Evolutionary conservation across 2,329 filamentous ascomycete genomes (phyloP), one percentile per base, ranked within the genome.

Genomic region (Coleophoma eucalyptorum): DNA sequence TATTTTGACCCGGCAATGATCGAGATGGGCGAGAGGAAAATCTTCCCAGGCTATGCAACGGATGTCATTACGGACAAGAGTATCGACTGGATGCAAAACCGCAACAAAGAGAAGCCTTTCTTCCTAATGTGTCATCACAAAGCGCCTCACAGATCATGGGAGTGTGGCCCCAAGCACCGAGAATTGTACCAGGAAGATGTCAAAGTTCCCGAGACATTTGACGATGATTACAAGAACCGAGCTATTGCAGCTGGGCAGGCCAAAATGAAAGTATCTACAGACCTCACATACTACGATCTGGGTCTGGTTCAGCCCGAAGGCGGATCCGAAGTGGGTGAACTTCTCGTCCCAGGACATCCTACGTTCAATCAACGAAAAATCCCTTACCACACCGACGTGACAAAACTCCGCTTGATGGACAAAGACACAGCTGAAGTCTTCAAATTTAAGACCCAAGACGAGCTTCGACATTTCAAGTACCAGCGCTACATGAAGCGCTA

Each of bases 51-150:
- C 0, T 79, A 79, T 50, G 76, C 69, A 0, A 79, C 76, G 0
- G 75, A 79, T 34, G 72, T 79, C 52, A 78, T 79, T 52, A 77
- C 75, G 0, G 70, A 79, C 50, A 78, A 77, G 60, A 71, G 66
- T 20, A 54, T 79, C 5, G 58, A 70, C 26, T 77, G 67, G 58
- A 69, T 78, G 16, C 58, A 64, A 33, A 62, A 68, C 18, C 63
- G 66, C 7, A 64, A 66, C 38, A 54, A 51, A 5, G 40, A 50
- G 1, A 65, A 65, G 50, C 76, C 76, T 0, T 80, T 80, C 61
- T 80, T 79, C 57, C 56, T 78, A 41, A 80, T 80, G 77, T 79
- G 75, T 57, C 77, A 80, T 54, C 77, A 80, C 59, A 80, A 80
- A 55, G 77, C 77, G 1, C 77, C 77, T 0, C 77, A 80, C 54